phyloP scores from a whole-genome alignment of 441 rosid genomes.

The Gossypium trilobum region DNA sequence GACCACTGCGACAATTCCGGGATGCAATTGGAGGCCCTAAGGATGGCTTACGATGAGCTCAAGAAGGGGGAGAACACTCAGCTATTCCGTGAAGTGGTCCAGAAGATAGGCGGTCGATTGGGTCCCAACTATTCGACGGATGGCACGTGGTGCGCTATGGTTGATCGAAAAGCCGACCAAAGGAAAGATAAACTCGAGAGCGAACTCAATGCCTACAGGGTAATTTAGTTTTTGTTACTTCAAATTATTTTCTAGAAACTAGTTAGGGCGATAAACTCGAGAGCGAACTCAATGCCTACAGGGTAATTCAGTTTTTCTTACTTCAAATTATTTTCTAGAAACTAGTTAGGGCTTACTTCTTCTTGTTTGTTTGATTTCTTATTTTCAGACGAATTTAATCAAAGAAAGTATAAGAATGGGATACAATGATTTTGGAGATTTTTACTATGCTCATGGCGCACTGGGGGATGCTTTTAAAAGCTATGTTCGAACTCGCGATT shows the following conservation, averaged over 20 bases:
- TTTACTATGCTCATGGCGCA: constrained; percentile 73
- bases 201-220: too few relatives aligned
- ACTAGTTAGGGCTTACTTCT: neutral
- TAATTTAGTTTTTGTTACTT: too few relatives aligned
- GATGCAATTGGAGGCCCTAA: constrained; percentile 69
- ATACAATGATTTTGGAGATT: constrained; percentile 95
- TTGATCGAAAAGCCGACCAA: constrained; percentile 72
- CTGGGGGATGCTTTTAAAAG: constrained; percentile 85
- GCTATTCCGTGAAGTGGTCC: constrained; percentile 67
- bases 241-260: too few relatives aligned
- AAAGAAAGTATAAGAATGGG: constrained; percentile 99
- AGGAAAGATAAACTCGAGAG: constrained; percentile 61
- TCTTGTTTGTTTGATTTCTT: neutral
- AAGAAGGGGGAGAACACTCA: constrained; percentile 87
- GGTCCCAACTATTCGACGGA: constrained; percentile 58
- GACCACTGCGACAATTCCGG: constrained; percentile 46
- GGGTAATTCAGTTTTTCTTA: constrained; percentile 32
- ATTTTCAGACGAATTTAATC: constrained; percentile 77
- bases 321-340: neutral
- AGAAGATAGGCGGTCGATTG: constrained; percentile 54
- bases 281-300: constrained; percentile 82
- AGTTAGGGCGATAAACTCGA: constrained; percentile 6
- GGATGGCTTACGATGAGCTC: constrained; percentile 89
- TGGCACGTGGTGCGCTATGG: constrained; percentile 52
- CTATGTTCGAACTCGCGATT: constrained; percentile 81